Evolutionary conservation across 805 yeast genomes (phyloP).

Genomic region (Zygosaccharomyces bisporus): DNA sequence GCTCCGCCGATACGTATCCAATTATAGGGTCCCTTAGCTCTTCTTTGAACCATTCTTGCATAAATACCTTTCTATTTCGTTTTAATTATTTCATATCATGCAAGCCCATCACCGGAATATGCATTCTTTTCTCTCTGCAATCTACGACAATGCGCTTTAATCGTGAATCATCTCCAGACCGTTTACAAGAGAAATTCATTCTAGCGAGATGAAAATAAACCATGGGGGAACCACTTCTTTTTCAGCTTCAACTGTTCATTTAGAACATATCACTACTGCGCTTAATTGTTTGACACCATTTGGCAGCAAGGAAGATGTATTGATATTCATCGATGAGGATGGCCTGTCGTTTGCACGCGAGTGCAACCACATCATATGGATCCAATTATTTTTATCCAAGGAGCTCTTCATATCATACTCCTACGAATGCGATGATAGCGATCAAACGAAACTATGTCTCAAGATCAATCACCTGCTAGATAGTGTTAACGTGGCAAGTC

Average conservation of each 20-base stretch:
- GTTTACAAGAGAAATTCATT: background rate
- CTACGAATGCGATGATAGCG: slow-evolving; percentile 22
- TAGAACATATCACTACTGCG: slow-evolving; percentile 46
- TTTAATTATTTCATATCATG: background rate
- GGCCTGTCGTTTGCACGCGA: slow-evolving; percentile 52
- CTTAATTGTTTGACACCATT: slow-evolving; percentile 42
- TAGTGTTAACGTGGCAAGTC: slow-evolving; percentile 45
- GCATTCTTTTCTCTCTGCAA: no score
- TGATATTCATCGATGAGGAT: slow-evolving; percentile 44
- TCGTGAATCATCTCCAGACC: no score
- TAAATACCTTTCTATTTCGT: background rate
- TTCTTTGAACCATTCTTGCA: slow-evolving; percentile 2
- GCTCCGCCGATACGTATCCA: slow-evolving; percentile 9
- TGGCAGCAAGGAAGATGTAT: slow-evolving; percentile 38
- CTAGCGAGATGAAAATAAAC: slow-evolving; percentile 4
- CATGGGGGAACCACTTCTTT: slow-evolving; percentile 23
- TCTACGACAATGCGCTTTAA: no score
- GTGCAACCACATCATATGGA: slow-evolving; percentile 40
- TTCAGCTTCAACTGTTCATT: slow-evolving; percentile 45
- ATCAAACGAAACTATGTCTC: slow-evolving; percentile 38
- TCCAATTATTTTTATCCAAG: slow-evolving; percentile 35
- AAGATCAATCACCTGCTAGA: slow-evolving; percentile 48
- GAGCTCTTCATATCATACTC: slow-evolving; percentile 32
- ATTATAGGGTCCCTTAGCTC: background rate
- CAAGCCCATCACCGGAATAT: background rate